These are phyloP conservation scores for Arbutus unedo DNA, from an alignment of 148 eudicot genomes.

Conservation along the genomic window DNA sequence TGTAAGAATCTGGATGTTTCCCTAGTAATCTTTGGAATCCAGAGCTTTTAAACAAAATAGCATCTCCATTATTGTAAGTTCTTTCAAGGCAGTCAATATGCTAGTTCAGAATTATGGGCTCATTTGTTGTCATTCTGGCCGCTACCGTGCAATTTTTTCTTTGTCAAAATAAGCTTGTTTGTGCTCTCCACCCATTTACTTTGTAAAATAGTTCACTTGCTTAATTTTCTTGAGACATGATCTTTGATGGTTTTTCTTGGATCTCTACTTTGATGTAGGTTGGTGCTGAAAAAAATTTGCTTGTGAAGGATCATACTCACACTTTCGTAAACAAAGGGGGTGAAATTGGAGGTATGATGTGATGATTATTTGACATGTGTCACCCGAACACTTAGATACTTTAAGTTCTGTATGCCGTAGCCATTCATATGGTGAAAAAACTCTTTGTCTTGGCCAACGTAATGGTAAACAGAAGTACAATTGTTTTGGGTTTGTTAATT, in stretches of 20 bases:
- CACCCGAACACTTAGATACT: not conserved
- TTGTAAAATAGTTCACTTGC: not conserved
- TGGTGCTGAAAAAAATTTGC: slow-evolving; percentile 89
- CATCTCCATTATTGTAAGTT: not conserved
- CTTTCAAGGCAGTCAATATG: not conserved
- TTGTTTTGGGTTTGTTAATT: too few relatives aligned
- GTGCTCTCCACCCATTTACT: not conserved
- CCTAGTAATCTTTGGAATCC: not conserved
- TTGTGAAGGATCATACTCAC: slow-evolving; percentile 98
- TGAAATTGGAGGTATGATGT: slow-evolving; percentile 77
- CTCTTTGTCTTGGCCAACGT: not conserved
- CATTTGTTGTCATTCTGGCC: not conserved
- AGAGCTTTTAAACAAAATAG: not conserved
- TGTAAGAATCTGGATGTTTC: not conserved
- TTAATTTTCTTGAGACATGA: slow-evolving; percentile 3
- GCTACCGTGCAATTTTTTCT: not conserved
- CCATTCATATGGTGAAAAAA: not conserved
- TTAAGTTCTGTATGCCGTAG: not conserved
- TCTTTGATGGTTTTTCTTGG: slow-evolving; percentile 20
- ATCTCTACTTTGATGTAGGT: slow-evolving; percentile 44
- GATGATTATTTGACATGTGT: slow-evolving; percentile 1
- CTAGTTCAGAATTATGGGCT: not conserved
- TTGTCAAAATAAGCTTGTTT: not conserved
- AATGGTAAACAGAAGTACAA: too few relatives aligned
- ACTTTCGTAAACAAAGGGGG: slow-evolving; percentile 93